Evolutionary conservation across 768 basidiomycete species (phyloP).

Genomic region (Lepiota brunneoincarnata): DNA sequence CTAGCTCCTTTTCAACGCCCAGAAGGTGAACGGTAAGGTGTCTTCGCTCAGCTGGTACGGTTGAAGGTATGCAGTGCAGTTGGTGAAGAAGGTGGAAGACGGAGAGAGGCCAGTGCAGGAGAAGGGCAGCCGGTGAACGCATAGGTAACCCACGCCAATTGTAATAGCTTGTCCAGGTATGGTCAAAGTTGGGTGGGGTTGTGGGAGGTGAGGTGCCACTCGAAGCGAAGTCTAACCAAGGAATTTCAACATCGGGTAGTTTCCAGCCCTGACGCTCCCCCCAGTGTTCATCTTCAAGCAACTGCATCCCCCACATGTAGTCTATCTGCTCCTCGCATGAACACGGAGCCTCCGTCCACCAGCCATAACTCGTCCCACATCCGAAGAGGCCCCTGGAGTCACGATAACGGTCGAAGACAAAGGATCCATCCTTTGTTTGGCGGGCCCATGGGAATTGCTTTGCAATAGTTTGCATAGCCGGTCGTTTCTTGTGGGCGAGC

Average conservation of each 20-base stretch:
- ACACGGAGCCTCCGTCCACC: slow-evolving; percentile 31
- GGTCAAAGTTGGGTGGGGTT: slow-evolving; percentile 21
- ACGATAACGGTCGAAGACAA: slow-evolving; percentile 14
- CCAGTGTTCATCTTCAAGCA: slow-evolving; percentile 27
- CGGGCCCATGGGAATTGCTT: slow-evolving; percentile 24
- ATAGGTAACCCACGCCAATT: slow-evolving; percentile 42
- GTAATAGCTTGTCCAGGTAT: slow-evolving; percentile 43
- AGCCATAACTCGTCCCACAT: slow-evolving; percentile 32
- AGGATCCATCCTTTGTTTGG: slow-evolving; percentile 14
- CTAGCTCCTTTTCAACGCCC: slow-evolving; percentile 36
- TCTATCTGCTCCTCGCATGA: slow-evolving; percentile 9
- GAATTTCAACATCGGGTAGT: slow-evolving; percentile 27
- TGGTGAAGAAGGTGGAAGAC: slow-evolving; percentile 35
- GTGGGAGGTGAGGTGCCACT: slow-evolving; percentile 19
- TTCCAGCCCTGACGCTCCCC: slow-evolving; percentile 34
- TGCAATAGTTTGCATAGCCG: slow-evolving; percentile 17
- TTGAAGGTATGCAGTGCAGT: slow-evolving; percentile 27
- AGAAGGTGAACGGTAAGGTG: slow-evolving; percentile 33
- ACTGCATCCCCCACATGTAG: slow-evolving; percentile 28
- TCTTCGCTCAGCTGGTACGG: slow-evolving; percentile 22
- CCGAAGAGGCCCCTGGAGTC: slow-evolving; percentile 28
- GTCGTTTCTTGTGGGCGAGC: slow-evolving; percentile 5
- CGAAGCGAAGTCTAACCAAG: slow-evolving; percentile 30
- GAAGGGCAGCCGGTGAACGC: slow-evolving; percentile 38
- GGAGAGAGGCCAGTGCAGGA: slow-evolving; percentile 42